Base-by-base conservation (phyloP, 306 rosid species). In the Glycine tomentella region DNA sequence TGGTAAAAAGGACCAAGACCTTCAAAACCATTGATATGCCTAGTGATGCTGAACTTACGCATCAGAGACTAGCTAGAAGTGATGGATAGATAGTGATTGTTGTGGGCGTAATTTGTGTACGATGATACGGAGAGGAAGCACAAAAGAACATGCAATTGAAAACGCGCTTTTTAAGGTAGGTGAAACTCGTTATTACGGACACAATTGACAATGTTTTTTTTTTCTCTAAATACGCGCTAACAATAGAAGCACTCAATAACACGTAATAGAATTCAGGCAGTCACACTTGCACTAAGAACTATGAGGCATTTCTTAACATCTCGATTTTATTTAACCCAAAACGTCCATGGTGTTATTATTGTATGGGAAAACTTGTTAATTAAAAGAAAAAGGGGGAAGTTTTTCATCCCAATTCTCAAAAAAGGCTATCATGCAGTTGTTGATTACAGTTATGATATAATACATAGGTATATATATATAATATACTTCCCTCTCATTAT, bases 81-180 rank as follows among this genome's bases (percentile, higher is more conserved):
- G 11, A 36, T 38, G 25, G 9, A 12, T 63, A 36, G 17, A 64
- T 10, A 36, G 13, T 64, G 48, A 64, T 38, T 34, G 9, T 7
- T 64, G 70, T 64, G 70, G 46, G 4, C 49, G 20, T 38, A 64
- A 38, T 64, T 64, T 64, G 20, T 44, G 12, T 64, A 36, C 48
- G 11, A 63, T 4, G 7, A 25, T 20, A 11, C 46, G 69, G 8
- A 6, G 44, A 9, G 13, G 63, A 46, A 5, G 1, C 34, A 9
- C 7, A 2, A 25, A 25, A 34, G 69, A 63, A 63, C 17, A 63
- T 34, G 46, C 9, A 36, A 25, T 25, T 36, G 40, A 3, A 5
- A 63, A 63, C 69, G 45, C 69, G 69, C 66, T 59, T 59, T 59
- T 62, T 63, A 3, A 34, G 8, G 44, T 62, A 33, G 44, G 16